These are phyloP conservation scores for Pseudogymnoascus sp. DNA, from an alignment of 2,329 filamentous ascomycete species.

Conservation along the genomic window DNA sequence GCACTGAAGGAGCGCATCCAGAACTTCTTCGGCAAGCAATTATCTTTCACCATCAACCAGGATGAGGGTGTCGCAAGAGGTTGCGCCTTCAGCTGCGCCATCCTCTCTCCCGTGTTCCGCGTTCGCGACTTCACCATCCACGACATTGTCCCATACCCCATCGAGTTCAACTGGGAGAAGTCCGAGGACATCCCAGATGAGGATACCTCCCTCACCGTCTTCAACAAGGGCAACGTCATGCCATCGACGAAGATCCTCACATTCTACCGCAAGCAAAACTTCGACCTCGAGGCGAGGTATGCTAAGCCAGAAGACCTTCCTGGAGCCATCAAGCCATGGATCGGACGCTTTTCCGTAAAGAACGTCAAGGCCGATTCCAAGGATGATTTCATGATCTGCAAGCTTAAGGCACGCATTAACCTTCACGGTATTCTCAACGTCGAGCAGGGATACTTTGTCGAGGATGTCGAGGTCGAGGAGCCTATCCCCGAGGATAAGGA, in stretches of 20 bases:
- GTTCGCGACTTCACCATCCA: conserved; percentile 96
- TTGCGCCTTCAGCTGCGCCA: conserved; percentile 95
- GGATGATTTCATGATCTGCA: conserved; percentile 99
- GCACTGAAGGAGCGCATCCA: conserved; percentile 84
- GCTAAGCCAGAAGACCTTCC: conserved; percentile 78
- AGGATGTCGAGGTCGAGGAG: conserved; percentile 96
- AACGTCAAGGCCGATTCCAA: conserved; percentile 87
- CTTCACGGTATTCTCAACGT: conserved; percentile 94
- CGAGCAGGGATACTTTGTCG: conserved; percentile 94
- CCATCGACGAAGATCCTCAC: conserved; percentile 98
- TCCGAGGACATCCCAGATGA: conserved; percentile 96
- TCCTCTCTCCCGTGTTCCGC: conserved; percentile 94
- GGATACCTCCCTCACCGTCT: conserved; percentile 93
- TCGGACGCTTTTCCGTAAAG: conserved; percentile 96
- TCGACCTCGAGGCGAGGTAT: conserved; percentile 93
- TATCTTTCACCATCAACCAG: conserved; percentile 96
- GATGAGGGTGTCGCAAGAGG: conserved; percentile 95
- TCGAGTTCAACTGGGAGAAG: conserved; percentile 99
- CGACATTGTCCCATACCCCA: conserved; percentile 96
- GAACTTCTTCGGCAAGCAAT: conserved; percentile 81
- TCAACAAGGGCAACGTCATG: conserved; percentile 94
- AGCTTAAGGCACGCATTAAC: conserved; percentile 95
- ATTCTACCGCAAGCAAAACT: conserved; percentile 97
- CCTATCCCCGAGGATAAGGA: conserved; percentile 67
- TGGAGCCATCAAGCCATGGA: conserved; percentile 87